These are phyloP conservation scores for Pisolithus orientalis DNA, from an alignment of 768 basidiomycete genomes.

Conservation along the genomic window DNA sequence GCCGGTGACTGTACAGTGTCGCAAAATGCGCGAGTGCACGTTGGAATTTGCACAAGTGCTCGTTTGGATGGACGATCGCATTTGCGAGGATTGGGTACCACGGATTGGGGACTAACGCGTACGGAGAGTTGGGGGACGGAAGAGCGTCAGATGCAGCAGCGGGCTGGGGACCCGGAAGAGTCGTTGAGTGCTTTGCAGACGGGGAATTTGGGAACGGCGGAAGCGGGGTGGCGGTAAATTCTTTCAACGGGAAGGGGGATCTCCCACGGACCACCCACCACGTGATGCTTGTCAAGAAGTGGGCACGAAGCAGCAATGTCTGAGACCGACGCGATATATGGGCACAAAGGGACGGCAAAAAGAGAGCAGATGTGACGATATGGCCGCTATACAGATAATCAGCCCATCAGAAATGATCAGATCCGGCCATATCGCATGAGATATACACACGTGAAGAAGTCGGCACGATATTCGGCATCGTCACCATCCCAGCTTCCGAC, in stretches of 20 bases:
- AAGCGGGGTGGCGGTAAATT: slow-evolving; percentile 37
- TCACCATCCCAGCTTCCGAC: slow-evolving; percentile 45
- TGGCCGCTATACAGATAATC: slow-evolving; percentile 43
- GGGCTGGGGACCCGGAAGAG: slow-evolving; percentile 15
- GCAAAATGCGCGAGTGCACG: slow-evolving; percentile 45
- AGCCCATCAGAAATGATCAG: slow-evolving; percentile 2
- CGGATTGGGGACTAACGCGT: slow-evolving; percentile 40
- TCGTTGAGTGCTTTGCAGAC: slow-evolving; percentile 18
- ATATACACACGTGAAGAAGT: slow-evolving; percentile 57
- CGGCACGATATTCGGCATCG: slow-evolving; percentile 43
- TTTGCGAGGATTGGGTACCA: slow-evolving; percentile 55
- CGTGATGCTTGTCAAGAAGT: slow-evolving; percentile 45
- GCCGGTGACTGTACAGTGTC: slow-evolving; percentile 36
- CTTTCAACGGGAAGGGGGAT: slow-evolving; percentile 40
- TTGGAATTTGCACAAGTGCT: slow-evolving; percentile 46
- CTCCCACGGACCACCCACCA: slow-evolving; percentile 58
- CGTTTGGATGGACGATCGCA: slow-evolving; percentile 51
- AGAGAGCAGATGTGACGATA: slow-evolving; percentile 60
- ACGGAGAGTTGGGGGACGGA: slow-evolving; percentile 28
- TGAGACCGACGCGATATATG: slow-evolving; percentile 53
- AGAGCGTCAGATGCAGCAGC: slow-evolving; percentile 20
- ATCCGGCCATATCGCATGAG: slow-evolving; percentile 8
- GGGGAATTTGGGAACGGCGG: slow-evolving; percentile 12
- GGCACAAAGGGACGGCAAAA: slow-evolving; percentile 47
- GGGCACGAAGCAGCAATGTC: slow-evolving; percentile 49